Evolutionary conservation across 208 protist genomes (phyloP).

Genomic region (Acanthamoeba sp.): DNA sequence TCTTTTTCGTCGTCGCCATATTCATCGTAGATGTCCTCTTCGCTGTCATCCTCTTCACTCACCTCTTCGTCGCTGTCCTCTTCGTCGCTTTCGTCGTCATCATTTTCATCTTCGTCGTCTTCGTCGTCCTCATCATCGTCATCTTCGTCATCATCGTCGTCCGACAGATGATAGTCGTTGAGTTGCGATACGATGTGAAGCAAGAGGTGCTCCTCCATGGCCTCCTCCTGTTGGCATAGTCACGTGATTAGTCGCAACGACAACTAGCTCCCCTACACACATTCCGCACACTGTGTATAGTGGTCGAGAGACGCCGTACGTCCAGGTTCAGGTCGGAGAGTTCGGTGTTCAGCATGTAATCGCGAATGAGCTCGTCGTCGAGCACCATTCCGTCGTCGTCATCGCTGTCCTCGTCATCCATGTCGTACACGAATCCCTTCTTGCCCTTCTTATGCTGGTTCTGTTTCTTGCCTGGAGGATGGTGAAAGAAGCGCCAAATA

Average conservation of each 20-base stretch:
- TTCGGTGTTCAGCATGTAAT: slow-evolving; percentile 39
- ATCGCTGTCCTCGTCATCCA: slow-evolving; percentile 20
- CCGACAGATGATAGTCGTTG: slow-evolving; percentile 33
- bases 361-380: slow-evolving; percentile 25
- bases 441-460: slow-evolving; percentile 1
- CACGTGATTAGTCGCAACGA: background rate
- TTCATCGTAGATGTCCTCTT: background rate
- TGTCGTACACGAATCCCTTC: background rate
- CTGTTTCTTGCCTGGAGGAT: background rate
- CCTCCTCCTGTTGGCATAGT: background rate
- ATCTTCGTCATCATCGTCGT: background rate
- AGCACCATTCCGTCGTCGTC: background rate
- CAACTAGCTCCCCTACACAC: background rate
- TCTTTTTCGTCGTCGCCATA: background rate
- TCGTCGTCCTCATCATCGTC: slow-evolving; percentile 17
- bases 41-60: background rate
- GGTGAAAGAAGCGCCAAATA: too few species aligned
- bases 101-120: background rate
- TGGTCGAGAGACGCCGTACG: background rate
- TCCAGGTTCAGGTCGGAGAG: background rate
- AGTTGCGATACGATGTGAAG: slow-evolving; percentile 50
- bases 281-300: too few species aligned
- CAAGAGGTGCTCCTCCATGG: slow-evolving; percentile 1
- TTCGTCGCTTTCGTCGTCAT: background rate
- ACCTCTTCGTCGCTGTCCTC: background rate